phyloP scores from a whole-genome alignment of 164 flowering plant species.

The Brasenia schreberi region DNA sequence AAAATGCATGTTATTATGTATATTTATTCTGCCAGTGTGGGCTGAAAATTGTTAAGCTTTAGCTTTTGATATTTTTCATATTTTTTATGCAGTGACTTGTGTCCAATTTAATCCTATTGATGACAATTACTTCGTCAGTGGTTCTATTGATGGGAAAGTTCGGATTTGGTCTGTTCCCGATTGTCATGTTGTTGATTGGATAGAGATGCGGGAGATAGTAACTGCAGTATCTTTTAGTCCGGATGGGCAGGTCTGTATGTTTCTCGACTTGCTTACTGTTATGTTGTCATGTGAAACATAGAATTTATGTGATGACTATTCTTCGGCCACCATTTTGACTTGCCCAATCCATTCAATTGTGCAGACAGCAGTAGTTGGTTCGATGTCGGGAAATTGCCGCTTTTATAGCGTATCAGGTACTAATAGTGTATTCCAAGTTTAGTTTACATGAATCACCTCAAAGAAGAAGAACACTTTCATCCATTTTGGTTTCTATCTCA shows the following conservation, averaged over 20 bases:
- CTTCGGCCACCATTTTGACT: background rate
- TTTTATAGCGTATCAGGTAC: slow-evolving; percentile 55
- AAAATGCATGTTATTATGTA: background rate
- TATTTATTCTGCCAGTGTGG: slow-evolving; percentile 1
- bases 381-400: slow-evolving; percentile 51
- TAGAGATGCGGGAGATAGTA: slow-evolving; percentile 56
- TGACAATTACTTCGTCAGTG: slow-evolving; percentile 80
- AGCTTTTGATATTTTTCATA: slow-evolving; percentile 2
- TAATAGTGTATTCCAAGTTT: background rate
- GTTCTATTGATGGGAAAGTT: slow-evolving; percentile 89
- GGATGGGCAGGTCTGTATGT: slow-evolving; percentile 58
- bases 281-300: background rate
- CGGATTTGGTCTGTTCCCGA: slow-evolving; percentile 66
- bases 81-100: slow-evolving; percentile 60
- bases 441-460: too few species aligned
- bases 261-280: background rate
- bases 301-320: background rate
- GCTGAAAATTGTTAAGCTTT: background rate
- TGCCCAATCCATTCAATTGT: slow-evolving; percentile 2
- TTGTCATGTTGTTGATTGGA: slow-evolving; percentile 82
- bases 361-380: slow-evolving; percentile 69
- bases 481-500: too few species aligned
- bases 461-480: too few species aligned
- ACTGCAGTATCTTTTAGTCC: slow-evolving; percentile 82
- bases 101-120: slow-evolving; percentile 80